Conservation (phyloP, 805 yeast species). For the Starmerella davenportii region DNA sequence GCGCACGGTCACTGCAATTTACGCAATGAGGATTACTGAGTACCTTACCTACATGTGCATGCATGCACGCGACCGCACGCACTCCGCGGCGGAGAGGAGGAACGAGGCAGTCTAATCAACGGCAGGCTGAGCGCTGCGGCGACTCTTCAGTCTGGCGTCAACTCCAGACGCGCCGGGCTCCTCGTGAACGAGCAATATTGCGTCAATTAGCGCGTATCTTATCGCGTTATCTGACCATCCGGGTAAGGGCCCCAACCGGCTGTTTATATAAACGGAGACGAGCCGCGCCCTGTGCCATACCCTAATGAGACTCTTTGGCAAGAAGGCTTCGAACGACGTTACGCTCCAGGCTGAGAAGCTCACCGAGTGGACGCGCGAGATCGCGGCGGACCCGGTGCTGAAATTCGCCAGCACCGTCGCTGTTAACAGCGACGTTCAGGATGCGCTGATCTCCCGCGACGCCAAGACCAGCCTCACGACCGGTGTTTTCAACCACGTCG, state of each 20-base stretch:
- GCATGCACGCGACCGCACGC: too few species aligned
- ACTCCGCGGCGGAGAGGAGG: too few species aligned
- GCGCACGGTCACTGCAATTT: too few species aligned
- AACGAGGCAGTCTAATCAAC: too few species aligned
- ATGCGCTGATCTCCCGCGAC: constrained; percentile 19
- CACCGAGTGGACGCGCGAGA: constrained; percentile 16
- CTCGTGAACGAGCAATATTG: too few species aligned
- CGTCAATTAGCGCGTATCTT: too few species aligned
- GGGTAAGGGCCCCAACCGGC: background rate
- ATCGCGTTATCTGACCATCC: too few species aligned
- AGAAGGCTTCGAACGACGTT: constrained; percentile 4
- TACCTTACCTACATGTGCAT: too few species aligned
- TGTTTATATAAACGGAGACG: background rate
- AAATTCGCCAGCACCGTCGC: constrained; percentile 21
- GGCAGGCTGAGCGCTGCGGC: too few species aligned
- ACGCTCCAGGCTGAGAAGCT: constrained; percentile 13
- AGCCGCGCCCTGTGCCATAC: background rate
- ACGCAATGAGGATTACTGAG: too few species aligned
- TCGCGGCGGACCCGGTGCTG: constrained; percentile 18
- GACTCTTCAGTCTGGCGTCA: too few species aligned
- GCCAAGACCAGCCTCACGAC: constrained; percentile 13
- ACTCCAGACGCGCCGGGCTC: too few species aligned
- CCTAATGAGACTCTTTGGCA: constrained; percentile 10
- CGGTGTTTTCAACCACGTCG: constrained; percentile 28
- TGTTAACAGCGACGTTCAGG: constrained; percentile 17